Evolutionary conservation across 768 basidiomycete genomes (phyloP), one percentile per base, ranked within the genome.

Genomic region (Cantharellus anzutake): DNA sequence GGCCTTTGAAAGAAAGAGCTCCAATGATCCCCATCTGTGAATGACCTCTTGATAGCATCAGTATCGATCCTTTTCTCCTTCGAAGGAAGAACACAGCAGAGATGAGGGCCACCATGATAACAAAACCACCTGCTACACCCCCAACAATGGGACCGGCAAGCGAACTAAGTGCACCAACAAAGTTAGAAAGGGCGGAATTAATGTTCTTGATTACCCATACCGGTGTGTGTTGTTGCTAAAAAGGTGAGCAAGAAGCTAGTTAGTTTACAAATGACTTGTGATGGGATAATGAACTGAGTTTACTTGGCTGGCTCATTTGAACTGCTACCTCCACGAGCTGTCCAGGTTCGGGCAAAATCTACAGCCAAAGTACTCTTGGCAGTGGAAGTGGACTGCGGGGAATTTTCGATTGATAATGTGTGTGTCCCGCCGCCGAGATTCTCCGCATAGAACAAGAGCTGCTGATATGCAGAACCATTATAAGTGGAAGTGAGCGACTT

Each of bases 401-500:
- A 14, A 37, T 55, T 55, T 7, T 11, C 35, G 14, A 55, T 37
- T 7, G 14, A 7, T 7, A 55, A 37, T 11, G 7, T 11, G 38
- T 55, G 52, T 7, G 52, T 11, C 11, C 52, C 52, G 7, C 14
- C 52, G 11, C 52, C 52, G 14, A 55, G 52, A 7, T 11, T 11
- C 7, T 55, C 52, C 52, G 35, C 52, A 37, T 55, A 55, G 38
- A 14, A 55, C 7, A 55, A 37, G 11, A 55, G 7, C 38, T 55
- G 52, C 52, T 7, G 11, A 37, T 55, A 55, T 11, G 11, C 11
- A 11, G 52, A 55, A 14, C 7, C 35, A 37, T 55, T 37, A 7
- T 37, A 55, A 7, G 7, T 7, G 11, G 73, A 73, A 11, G 66
- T 66, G 59, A 75, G 62, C n/a, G 64, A 60, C 48, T 63, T 66